These are phyloP conservation scores for Chamaecrista fasciculata DNA, from an alignment of 306 rosid species.

Conservation along the genomic window DNA sequence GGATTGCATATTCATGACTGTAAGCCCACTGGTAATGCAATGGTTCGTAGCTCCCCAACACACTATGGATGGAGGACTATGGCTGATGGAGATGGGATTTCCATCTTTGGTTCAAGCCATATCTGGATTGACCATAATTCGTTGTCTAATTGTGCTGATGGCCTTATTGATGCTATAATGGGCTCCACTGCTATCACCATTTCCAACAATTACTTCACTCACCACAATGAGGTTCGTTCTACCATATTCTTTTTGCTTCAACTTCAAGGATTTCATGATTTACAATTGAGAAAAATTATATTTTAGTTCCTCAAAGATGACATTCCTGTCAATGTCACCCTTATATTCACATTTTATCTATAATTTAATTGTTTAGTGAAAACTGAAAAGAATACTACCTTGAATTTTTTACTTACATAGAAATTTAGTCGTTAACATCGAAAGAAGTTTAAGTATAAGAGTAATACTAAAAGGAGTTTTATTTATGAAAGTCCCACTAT, in stretches of 20 bases:
- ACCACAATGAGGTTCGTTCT: conserved; percentile 94
- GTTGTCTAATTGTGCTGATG: conserved; percentile 81
- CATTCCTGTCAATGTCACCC: too few species aligned
- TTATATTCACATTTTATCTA: too few species aligned
- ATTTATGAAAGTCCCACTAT: too few species aligned
- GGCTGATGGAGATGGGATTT: conserved; percentile 90
- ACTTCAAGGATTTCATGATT: background rate
- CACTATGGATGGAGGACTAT: conserved; percentile 95
- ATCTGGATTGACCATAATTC: conserved; percentile 96
- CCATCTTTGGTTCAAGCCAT: conserved; percentile 83
- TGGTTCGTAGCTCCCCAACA: conserved; percentile 91
- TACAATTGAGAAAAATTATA: too few species aligned
- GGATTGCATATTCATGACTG: conserved; percentile 87
- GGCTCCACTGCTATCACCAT: conserved; percentile 92
- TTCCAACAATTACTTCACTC: conserved; percentile 88
- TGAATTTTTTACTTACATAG: too few species aligned
- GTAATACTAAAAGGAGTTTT: too few species aligned
- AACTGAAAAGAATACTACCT: too few species aligned
- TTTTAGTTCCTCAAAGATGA: too few species aligned
- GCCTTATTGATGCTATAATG: conserved; percentile 90
- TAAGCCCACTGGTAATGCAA: conserved; percentile 84
- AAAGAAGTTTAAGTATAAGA: too few species aligned
- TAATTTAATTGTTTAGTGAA: too few species aligned
- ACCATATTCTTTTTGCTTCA: background rate
- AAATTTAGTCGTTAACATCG: too few species aligned